Conservation (phyloP, 2,329 filamentous ascomycete genomes). For the Diaporthe velutina region DNA sequence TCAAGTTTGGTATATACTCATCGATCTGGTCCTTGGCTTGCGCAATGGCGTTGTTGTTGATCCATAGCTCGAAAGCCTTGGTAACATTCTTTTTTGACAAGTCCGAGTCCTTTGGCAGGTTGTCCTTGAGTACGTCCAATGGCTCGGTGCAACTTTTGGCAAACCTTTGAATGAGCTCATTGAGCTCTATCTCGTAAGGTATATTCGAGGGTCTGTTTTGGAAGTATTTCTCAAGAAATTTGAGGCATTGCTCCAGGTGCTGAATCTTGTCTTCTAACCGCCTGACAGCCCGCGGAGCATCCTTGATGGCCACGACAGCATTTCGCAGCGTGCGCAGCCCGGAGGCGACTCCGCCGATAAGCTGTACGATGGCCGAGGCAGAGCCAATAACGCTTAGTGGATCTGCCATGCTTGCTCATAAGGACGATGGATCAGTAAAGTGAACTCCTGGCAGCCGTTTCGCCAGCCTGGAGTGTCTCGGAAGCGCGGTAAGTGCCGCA, state of each 20-base stretch:
- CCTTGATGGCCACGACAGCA: constrained; percentile 24
- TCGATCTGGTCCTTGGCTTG: constrained; percentile 28
- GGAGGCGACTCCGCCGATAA: constrained; percentile 4
- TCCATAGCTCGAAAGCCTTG: constrained; percentile 17
- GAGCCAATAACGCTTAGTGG: constrained; percentile 4
- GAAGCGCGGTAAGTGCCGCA: not conserved
- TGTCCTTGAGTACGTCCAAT: not conserved
- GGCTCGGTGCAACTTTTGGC: constrained; percentile 18
- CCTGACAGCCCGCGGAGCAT: not conserved
- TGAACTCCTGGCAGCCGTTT: not conserved
- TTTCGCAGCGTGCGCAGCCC: constrained; percentile 12
- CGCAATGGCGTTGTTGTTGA: constrained; percentile 1
- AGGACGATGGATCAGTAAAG: not conserved
- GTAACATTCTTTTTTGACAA: not conserved
- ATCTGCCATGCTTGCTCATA: constrained; percentile 6
- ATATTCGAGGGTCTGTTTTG: not conserved
- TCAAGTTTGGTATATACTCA: constrained; percentile 15
- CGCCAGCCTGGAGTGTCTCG: not conserved
- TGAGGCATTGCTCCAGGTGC: not conserved
- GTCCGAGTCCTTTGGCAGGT: not conserved
- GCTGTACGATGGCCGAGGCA: constrained; percentile 27
- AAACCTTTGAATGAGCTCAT: constrained; percentile 21
- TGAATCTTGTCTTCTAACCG: constrained; percentile 13
- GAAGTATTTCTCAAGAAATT: constrained; percentile 15
- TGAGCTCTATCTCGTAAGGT: constrained; percentile 15